Evolutionary conservation across 2,329 filamentous ascomycete genomes (phyloP).

Genomic region (Paraphoma sp.): DNA sequence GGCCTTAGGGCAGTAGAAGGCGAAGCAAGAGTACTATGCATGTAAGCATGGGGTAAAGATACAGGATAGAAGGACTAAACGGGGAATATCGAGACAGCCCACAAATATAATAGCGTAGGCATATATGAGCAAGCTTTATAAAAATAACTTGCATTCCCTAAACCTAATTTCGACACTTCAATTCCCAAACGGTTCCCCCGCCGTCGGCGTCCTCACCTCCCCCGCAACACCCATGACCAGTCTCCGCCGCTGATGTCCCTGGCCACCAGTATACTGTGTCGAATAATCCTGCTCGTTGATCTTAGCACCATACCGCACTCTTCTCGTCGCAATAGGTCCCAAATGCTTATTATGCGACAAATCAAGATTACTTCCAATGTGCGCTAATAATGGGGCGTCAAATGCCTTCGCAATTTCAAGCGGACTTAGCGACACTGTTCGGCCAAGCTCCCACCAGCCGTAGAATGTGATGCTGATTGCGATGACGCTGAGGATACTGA

Average conservation of each 20-base stretch:
- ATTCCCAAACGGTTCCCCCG: not conserved
- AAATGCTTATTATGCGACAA: slow-evolving; percentile 1
- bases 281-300: not conserved
- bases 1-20: slow-evolving; percentile 50
- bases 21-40: slow-evolving; percentile 35
- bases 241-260: not conserved
- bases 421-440: slow-evolving; percentile 3
- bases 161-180: not conserved
- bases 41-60: slow-evolving; percentile 15
- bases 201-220: not conserved
- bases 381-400: slow-evolving; percentile 4
- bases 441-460: slow-evolving; percentile 6
- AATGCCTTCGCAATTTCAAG: slow-evolving; percentile 7
- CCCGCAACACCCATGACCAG: slow-evolving; percentile 1
- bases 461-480: not conserved
- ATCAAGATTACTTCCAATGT: slow-evolving; percentile 3
- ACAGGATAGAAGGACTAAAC: slow-evolving; percentile 7
- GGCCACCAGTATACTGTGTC: not conserved
- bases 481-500: slow-evolving; percentile 2
- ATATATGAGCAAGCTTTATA: not conserved
- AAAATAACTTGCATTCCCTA: not conserved
- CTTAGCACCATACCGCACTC: not conserved
- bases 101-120: too few species aligned
- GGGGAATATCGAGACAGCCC: too few species aligned
- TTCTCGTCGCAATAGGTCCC: not conserved